Conservation (phyloP, 2,329 filamentous ascomycete genomes). For the Hypocrella siamensis region DNA sequence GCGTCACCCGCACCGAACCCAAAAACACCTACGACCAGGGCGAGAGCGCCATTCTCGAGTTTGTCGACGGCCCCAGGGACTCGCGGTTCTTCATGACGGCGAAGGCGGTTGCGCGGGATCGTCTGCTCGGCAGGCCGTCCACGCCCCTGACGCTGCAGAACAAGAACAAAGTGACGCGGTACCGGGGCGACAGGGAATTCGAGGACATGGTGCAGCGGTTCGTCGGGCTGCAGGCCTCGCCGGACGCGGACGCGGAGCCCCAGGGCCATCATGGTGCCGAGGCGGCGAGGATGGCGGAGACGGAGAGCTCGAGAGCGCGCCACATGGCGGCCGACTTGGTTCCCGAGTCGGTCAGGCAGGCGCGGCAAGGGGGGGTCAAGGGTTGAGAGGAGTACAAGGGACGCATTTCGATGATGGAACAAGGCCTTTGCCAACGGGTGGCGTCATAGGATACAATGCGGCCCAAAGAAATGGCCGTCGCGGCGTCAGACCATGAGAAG, state of each 20-base stretch:
- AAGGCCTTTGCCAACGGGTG: too few species aligned
- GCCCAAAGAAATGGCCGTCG: too few species aligned
- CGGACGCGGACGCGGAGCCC: conserved; percentile 4
- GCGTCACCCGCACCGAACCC: conserved; percentile 82
- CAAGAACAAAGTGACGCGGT: conserved; percentile 71
- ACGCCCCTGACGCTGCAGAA: conserved; percentile 64
- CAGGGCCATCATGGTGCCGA: conserved; percentile 5
- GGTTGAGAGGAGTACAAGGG: conserved; percentile 4
- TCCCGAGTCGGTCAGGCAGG: conserved; percentile 10
- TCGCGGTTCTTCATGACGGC: conserved; percentile 92
- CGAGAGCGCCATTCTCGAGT: conserved; percentile 76
- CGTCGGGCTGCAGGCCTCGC: conserved; percentile 12
- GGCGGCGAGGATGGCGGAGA: conserved; percentile 9
- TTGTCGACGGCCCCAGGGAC: conserved; percentile 88
- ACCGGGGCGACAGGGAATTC: conserved; percentile 52
- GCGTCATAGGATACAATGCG: too few species aligned
- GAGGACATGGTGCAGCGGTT: conserved; percentile 43
- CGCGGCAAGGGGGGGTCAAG: neutral
- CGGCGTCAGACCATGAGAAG: too few species aligned
- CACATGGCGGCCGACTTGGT: conserved; percentile 15
- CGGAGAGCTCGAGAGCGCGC: conserved; percentile 16
- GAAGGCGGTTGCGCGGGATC: conserved; percentile 56
- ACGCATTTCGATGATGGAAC: too few species aligned
- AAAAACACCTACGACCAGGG: conserved; percentile 74
- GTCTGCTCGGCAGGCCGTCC: conserved; percentile 36